Evolutionary conservation across 371 early-diverging fungal genomes (phyloP).

Genomic region (Syncephalis plumigaleata): DNA sequence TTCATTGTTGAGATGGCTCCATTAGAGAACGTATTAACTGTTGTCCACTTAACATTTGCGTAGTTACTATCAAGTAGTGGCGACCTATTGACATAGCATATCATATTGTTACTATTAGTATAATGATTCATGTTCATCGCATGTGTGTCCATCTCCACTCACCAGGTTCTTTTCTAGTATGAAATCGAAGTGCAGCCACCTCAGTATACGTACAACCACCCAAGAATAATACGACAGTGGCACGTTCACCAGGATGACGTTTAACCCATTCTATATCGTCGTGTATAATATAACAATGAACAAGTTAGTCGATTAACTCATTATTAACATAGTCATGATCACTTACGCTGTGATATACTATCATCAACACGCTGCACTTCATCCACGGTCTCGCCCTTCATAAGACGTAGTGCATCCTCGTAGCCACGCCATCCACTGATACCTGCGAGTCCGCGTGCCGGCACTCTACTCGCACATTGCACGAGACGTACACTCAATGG

Average conservation of each 20-base stretch:
- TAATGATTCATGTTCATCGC: too few species aligned
- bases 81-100: too few species aligned
- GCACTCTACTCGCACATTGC: conserved; percentile 39
- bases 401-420: conserved; percentile 57
- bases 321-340: neutral
- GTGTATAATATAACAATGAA: neutral
- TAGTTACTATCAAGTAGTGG: too few species aligned
- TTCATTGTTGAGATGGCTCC: too few species aligned
- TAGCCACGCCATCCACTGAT: conserved; percentile 63
- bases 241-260: conserved; percentile 11
- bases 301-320: neutral
- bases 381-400: conserved; percentile 69
- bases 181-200: conserved; percentile 68
- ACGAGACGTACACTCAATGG: conserved; percentile 76
- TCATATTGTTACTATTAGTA: too few species aligned
- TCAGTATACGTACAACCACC: conserved; percentile 93
- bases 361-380: conserved; percentile 46
- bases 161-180: conserved; percentile 62
- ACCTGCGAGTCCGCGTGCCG: conserved; percentile 7
- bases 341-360: conserved; percentile 7
- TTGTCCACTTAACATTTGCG: too few species aligned
- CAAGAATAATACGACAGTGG: conserved; percentile 78
- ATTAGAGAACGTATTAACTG: too few species aligned
- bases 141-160: neutral
- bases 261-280: neutral